Base-by-base conservation (phyloP, 2,329 filamentous ascomycete species). In the Davidsoniella virescens region DNA sequence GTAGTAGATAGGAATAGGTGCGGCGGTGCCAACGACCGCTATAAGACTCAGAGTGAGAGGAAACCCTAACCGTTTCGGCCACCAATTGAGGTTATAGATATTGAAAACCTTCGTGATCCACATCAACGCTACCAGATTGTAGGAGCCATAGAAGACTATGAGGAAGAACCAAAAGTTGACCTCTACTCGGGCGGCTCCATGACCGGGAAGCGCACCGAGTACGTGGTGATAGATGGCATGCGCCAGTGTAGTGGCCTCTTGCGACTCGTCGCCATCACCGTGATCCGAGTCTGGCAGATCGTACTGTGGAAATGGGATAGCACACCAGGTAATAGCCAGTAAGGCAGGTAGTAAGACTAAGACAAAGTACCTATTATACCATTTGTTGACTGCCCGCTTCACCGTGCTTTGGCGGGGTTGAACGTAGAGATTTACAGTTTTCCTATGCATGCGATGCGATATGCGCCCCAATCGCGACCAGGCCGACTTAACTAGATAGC, bases 71-170 rank as follows among this genome's bases (percentile, higher is more conserved):
- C 71, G 71, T 51, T 74, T 67, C 6, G 78, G 78, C 78, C 78
- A 83, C 79, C 79, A 83, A 63, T 83, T 83, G 51, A 83, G 66
- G 54, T 73, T 77, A 66, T 83, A 83, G 18, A 83, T 68, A 57
- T 83, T 83, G 61, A 83, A 83, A 4, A 82, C 71, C 59, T 82
- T 82, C 44, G 79, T 83, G 59, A 83, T 81, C 77, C 78, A 83
- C 54, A 80, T 73, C 56, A 83, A 64, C 2, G 78, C 79, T 4
- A 76, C 80, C 20, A 82, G 59, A 59, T 79, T 82, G 63, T 83
- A 83, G 56, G 81, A 73, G 51, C 77, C 76, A 61, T 83, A 83
- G 64, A 82, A 83, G 51, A 81, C 73, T 45, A 81, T 72, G 37
- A 83, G 66, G 59, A 83, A 83, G 67, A 81, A 82, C 78, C 79